Base-by-base conservation (phyloP, 2,329 filamentous ascomycete species). In the Penicillium sp. region DNA sequence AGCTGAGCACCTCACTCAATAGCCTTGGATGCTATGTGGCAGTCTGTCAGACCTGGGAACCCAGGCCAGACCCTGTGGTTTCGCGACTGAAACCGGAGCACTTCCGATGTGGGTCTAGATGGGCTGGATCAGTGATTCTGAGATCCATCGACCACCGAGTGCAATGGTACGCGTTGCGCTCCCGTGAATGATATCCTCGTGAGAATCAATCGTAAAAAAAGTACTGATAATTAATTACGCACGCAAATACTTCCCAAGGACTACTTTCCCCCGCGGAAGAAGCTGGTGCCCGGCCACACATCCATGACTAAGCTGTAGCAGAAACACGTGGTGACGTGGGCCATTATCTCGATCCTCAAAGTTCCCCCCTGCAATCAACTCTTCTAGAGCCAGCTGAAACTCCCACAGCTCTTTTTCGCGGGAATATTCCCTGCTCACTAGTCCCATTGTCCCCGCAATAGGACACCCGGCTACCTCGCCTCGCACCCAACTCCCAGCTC, bases 261-360 rank as follows among this genome's bases (percentile, higher is more conserved):
- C 14, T 9, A 12, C n/a, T 29, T n/a, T n/a, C 28, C 18, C 11
- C 29, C 35, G 11, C 11, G 5, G 11, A 10, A 10, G 6, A n/a
- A 16, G 38, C n/a, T 10, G 34, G 16, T 2, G 30, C 6, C 30
- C 13, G 30, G n/a, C 30, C 13, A 28, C n/a, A n/a, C 30, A 30
- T 12, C 19, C 27, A 52, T 57, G 49, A 57, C 52, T 57, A 57
- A 57, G 52, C 55, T 33, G 34, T 31, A 25, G 14, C 18, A 14
- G 27, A 22, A 13, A 43, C 34, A 53, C 46, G 31, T 25, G 6
- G 39, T n/a, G n/a, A n/a, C n/a, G n/a, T n/a, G n/a, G 44, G n/a
- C 40, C 41, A 27, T 46, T 13, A 18, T 31, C 38, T 41, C 7
- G 13, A n/a, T n/a, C n/a, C n/a, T n/a, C n/a, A n/a, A 27, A 41